A percentile compares a stretch with the other conserved stretches of the same genome.
Conservation (phyloP, 2,329 filamentous ascomycete genomes). For the Ascochyta pisi region DNA sequence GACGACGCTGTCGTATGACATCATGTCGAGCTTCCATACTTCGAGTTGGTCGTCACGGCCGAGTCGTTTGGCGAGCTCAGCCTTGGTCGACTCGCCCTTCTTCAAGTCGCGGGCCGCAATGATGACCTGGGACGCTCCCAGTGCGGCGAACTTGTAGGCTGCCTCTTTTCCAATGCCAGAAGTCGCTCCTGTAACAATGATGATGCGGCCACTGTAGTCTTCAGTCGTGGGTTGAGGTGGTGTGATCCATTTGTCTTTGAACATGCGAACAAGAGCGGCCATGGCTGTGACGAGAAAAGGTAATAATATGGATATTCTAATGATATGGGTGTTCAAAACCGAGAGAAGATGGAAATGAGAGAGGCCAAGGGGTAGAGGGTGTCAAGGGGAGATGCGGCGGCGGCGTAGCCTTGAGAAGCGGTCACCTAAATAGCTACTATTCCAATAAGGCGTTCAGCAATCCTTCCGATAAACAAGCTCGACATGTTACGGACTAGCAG, state of each 20-base stretch:
- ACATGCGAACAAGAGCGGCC: conserved; percentile 31
- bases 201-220: conserved; percentile 47
- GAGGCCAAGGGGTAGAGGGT: conserved; percentile 73
- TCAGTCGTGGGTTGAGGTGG: conserved; percentile 44
- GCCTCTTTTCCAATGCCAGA: conserved; percentile 51
- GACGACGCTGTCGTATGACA: conserved; percentile 42
- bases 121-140: conserved; percentile 49
- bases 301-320: background rate
- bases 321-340: background rate
- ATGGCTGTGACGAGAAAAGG: conserved; percentile 48
- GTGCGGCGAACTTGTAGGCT: conserved; percentile 45
- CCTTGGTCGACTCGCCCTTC: conserved; percentile 48
- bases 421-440: conserved; percentile 1
- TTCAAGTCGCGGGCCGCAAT: conserved; percentile 44
- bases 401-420: background rate
- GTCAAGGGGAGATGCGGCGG: too few species aligned
- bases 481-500: too few species aligned
- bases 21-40: conserved; percentile 49
- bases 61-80: conserved; percentile 35
- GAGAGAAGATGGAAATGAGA: background rate
- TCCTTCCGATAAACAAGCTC: too few species aligned
- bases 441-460: background rate
- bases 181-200: conserved; percentile 56
- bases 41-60: conserved; percentile 39
- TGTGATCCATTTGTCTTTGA: conserved; percentile 44